Evolutionary conservation across 148 eudicot species (phyloP), one percentile per base, ranked within the genome.

Genomic region (Linanthus parryae): DNA sequence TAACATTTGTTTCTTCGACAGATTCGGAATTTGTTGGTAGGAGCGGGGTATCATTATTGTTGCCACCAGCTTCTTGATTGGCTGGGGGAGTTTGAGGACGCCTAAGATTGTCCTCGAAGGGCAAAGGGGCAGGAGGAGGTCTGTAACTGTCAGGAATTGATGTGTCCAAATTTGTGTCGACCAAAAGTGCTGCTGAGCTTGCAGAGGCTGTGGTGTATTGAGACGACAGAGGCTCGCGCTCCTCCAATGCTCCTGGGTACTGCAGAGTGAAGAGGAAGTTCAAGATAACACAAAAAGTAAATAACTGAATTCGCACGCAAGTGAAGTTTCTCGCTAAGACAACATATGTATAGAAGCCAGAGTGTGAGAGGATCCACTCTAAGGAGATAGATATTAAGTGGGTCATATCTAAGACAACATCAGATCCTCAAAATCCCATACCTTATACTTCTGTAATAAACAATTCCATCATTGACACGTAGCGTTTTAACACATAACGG

Each of bases 81-180:
- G 39, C 55, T n/a, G 67, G 31, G 6, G 71, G 63, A 29, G 83
- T 64, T 59, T 39, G 80, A 40, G 82, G 77, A 56, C 34, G 67
- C 48, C 79, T 76, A 40, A 43, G 30, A 73, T 78, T 63, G 34
- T 59, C 55, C 40, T 78, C 79, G 49, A 67, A 85, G 2, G 95
- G 95, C 54, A 81, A 44, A 36, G 97, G 97, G 10, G 77, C 66
- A 39, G 97, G 89, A 36, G 95, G 97, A 17, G 88, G 66, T 26
- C 72, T 76, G 33, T 72, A 91, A 44, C 88, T 83, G 62, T 85
- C 95, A 3, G 80, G 84, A 50, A 49, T 59, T 44, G 97, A 72
- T 20, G 89, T 85, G 35, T 86, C 92, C 22, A 91, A 68, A 73
- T 91, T 86, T 24, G 92, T 77, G 65, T 91, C 75, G 38, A 91